These are phyloP conservation scores for Penicillium sclerotiorum DNA, from an alignment of 2,329 filamentous ascomycete species.

Conservation along the genomic window DNA sequence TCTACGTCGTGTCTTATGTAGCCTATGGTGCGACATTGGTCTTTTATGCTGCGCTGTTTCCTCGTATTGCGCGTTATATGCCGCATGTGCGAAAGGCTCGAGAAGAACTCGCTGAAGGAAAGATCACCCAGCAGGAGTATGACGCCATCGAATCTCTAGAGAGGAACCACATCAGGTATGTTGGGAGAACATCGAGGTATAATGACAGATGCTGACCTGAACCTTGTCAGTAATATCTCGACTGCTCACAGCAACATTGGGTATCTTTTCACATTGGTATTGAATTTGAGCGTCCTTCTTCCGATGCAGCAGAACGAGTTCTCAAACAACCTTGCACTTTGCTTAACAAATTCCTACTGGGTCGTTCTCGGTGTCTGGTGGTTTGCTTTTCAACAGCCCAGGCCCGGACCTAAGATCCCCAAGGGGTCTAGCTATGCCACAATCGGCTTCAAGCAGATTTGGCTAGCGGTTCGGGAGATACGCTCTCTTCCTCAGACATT, in stretches of 20 bases:
- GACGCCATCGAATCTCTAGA: conserved; percentile 47
- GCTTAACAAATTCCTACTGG: conserved; percentile 48
- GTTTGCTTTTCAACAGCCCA: conserved; percentile 47
- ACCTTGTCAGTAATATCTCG: conserved; percentile 37
- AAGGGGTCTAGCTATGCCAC: conserved; percentile 44
- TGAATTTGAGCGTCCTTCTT: conserved; percentile 45
- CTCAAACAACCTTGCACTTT: conserved; percentile 45
- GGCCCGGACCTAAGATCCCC: conserved; percentile 43
- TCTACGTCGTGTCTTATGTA: conserved; percentile 46
- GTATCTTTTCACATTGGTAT: conserved; percentile 42
- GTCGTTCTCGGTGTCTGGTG: conserved; percentile 47
- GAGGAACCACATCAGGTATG: conserved; percentile 44
- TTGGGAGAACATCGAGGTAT: not conserved
- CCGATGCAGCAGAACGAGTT: conserved; percentile 40
- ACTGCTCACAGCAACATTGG: conserved; percentile 50
- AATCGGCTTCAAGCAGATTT: conserved; percentile 48
- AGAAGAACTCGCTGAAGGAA: conserved; percentile 44
- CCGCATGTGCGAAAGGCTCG: conserved; percentile 46
- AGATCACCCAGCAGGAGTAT: conserved; percentile 42
- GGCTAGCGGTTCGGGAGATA: conserved; percentile 42
- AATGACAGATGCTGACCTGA: conserved; percentile 9
- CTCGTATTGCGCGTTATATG: conserved; percentile 43
- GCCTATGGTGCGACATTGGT: conserved; percentile 46
- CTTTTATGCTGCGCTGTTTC: conserved; percentile 47
- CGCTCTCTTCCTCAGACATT: conserved; percentile 45